A percentile compares a stretch with the other conserved stretches of the same genome.
phyloP scores from a whole-genome alignment of 768 basidiomycete genomes.

The Leccinum aurantiacum region DNA sequence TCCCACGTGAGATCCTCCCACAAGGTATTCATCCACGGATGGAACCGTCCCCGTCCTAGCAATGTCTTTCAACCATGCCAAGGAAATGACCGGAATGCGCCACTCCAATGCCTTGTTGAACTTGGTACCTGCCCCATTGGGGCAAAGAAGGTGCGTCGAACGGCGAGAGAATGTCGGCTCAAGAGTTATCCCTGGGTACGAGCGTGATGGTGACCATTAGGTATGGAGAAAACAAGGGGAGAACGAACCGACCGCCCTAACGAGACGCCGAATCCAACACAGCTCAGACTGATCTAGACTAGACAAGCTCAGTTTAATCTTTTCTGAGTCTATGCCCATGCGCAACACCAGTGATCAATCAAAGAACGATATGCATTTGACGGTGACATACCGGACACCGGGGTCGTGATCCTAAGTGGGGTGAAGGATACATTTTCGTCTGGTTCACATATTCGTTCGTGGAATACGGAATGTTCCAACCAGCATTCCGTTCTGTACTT shows the following conservation, averaged over 20 bases:
- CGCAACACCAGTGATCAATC: neutral
- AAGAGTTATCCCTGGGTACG: constrained; percentile 48
- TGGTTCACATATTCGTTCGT: constrained; percentile 65
- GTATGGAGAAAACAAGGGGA: neutral
- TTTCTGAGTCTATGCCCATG: constrained; percentile 49
- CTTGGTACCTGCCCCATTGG: constrained; percentile 66
- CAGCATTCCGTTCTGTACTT: constrained; percentile 91
- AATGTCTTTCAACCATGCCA: constrained; percentile 68
- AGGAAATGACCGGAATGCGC: constrained; percentile 69
- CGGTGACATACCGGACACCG: constrained; percentile 51
- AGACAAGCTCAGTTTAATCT: constrained; percentile 47
- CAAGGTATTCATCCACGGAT: constrained; percentile 33
- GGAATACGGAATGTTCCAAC: constrained; percentile 83
- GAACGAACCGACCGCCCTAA: constrained; percentile 24
- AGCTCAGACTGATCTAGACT: constrained; percentile 71
- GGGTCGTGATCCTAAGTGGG: constrained; percentile 59
- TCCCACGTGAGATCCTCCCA: constrained; percentile 37
- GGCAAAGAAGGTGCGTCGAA: constrained; percentile 82
- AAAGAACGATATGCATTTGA: neutral
- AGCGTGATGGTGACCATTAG: neutral
- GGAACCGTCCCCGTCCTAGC: constrained; percentile 53
- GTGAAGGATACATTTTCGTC: constrained; percentile 70
- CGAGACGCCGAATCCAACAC: constrained; percentile 51
- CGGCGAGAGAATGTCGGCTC: constrained; percentile 60
- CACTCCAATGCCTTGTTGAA: constrained; percentile 78